Evolutionary conservation across 176 grass and related monocot species (phyloP).

Genomic region (Eremochloa ophiuroides): DNA sequence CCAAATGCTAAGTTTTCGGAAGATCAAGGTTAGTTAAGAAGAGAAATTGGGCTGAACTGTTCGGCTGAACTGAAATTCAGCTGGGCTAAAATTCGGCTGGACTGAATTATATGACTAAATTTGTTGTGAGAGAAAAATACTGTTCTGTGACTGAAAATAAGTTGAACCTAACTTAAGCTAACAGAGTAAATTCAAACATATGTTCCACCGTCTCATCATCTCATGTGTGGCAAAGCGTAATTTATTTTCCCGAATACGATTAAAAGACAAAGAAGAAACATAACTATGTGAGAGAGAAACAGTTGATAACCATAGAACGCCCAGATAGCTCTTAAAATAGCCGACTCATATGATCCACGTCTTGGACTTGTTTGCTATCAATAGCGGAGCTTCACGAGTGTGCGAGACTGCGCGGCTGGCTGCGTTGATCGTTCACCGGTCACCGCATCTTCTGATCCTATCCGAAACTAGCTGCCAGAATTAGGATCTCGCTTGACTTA

Average conservation of each 20-base stretch:
- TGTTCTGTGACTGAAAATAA: too few species aligned
- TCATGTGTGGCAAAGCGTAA: not conserved
- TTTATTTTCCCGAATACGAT: not conserved
- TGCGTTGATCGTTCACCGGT: not conserved
- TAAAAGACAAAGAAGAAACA: not conserved
- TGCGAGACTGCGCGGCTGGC: not conserved
- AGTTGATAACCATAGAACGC: not conserved
- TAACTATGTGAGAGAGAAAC: not conserved
- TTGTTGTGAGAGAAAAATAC: too few species aligned
- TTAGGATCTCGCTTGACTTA: not conserved
- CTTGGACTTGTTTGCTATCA: constrained; percentile 8
- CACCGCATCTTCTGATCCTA: not conserved
- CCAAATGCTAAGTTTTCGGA: too few species aligned
- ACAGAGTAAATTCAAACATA: not conserved
- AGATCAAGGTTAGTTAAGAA: too few species aligned
- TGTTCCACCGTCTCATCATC: not conserved
- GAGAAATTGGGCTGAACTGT: too few species aligned
- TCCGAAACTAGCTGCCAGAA: not conserved
- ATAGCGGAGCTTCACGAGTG: not conserved
- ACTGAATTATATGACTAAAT: too few species aligned
- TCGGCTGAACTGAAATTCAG: too few species aligned
- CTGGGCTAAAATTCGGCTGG: too few species aligned
- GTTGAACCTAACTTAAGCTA: too few species aligned
- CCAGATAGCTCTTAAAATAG: constrained; percentile 24
- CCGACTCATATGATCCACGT: not conserved